Conservation (phyloP, 805 yeast species). For the Lachancea nothofagi region DNA sequence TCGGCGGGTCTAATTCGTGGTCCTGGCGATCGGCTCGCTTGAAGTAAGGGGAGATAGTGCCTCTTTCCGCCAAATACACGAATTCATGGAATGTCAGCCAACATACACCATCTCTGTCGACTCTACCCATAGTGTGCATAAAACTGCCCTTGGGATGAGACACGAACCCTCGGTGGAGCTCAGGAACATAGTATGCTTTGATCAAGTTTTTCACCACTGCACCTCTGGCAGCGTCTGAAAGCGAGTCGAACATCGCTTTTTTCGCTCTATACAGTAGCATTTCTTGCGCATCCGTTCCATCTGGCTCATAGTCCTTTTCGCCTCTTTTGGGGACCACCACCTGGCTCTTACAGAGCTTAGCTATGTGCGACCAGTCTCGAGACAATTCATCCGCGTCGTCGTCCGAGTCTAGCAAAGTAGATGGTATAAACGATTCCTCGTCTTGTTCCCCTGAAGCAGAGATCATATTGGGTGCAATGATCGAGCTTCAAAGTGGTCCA, state of each 20-base stretch:
- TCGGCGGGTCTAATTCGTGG: slow-evolving; percentile 32
- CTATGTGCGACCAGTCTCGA: slow-evolving; percentile 50
- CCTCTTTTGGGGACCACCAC: slow-evolving; percentile 60
- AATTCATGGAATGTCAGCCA: slow-evolving; percentile 63
- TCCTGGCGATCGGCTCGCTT: slow-evolving; percentile 16
- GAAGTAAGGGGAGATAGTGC: slow-evolving; percentile 46
- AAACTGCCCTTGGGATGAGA: slow-evolving; percentile 63
- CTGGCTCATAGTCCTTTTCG: slow-evolving; percentile 82
- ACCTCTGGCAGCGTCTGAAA: slow-evolving; percentile 45
- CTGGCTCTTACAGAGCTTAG: slow-evolving; percentile 23
- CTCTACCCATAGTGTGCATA: slow-evolving; percentile 64
- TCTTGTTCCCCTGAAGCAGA: slow-evolving; percentile 1
- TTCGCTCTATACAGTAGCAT: slow-evolving; percentile 47
- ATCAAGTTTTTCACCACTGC: slow-evolving; percentile 43
- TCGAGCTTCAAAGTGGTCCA: not conserved
- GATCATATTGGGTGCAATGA: not conserved
- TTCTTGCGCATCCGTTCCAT: slow-evolving; percentile 55
- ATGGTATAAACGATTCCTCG: slow-evolving; percentile 1
- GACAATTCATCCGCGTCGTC: slow-evolving; percentile 40
- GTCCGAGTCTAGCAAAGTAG: slow-evolving; percentile 14
- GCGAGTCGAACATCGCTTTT: slow-evolving; percentile 66
- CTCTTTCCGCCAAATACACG: slow-evolving; percentile 76
- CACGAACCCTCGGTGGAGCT: slow-evolving; percentile 34
- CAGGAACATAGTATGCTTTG: slow-evolving; percentile 44
- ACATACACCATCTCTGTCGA: slow-evolving; percentile 43